Conservation (phyloP, 2,329 filamentous ascomycete genomes). For the Fusarium pseudonygamai region DNA sequence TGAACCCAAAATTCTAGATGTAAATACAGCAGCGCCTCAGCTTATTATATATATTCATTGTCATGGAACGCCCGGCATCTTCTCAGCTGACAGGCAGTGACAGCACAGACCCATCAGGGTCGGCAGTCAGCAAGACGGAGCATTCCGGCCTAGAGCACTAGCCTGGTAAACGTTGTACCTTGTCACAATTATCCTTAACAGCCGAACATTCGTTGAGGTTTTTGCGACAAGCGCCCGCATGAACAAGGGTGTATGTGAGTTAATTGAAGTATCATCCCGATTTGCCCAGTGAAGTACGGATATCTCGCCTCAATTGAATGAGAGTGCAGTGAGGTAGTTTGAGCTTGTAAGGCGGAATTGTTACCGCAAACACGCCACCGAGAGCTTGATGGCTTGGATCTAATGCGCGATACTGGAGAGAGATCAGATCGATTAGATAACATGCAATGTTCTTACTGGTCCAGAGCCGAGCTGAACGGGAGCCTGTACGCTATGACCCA, state of each 20-base stretch:
- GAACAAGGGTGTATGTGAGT: not conserved
- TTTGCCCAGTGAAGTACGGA: too few relatives aligned
- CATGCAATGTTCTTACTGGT: constrained; percentile 2
- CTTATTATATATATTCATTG: not conserved
- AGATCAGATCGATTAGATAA: constrained; percentile 40
- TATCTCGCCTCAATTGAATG: not conserved
- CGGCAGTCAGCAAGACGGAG: constrained; percentile 1
- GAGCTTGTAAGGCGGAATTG: not conserved
- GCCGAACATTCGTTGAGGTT: not conserved
- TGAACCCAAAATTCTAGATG: fast-evolving
- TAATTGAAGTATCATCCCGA: not conserved
- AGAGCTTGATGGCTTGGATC: not conserved
- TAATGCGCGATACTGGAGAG: not conserved
- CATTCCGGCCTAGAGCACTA: not conserved
- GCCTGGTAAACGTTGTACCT: not conserved
- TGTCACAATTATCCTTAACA: not conserved
- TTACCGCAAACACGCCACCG: not conserved
- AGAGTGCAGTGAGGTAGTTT: not conserved
- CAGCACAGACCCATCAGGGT: constrained; percentile 21
- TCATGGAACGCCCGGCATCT: not conserved
- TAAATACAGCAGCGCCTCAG: not conserved
- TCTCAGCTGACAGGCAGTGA: constrained; percentile 11
- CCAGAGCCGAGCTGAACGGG: constrained; percentile 9
- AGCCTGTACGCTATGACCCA: not conserved
- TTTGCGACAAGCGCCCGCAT: not conserved